Evolutionary conservation across 495 filamentous ascomycete genomes (phyloP).

Genomic region (Aspergillus olivimuriae): DNA sequence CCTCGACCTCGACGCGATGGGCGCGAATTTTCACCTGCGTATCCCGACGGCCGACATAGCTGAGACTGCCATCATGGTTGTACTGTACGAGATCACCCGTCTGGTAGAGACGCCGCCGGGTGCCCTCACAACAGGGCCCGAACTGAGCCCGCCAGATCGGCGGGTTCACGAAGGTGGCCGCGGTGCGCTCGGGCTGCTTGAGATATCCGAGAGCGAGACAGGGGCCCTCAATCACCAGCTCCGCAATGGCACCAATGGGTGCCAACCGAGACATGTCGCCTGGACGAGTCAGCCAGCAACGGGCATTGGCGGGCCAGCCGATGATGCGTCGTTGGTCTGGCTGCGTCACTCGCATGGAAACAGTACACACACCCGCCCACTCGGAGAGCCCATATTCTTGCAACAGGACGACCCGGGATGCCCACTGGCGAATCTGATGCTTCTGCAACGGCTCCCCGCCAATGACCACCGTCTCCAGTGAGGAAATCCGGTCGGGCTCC

Average conservation of each 20-base stretch:
- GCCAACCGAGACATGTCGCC: conserved; percentile 25
- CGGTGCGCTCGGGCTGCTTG: conserved; percentile 1
- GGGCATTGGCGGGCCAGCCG: background rate
- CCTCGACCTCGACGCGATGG: conserved; percentile 31
- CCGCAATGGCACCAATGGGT: conserved; percentile 38
- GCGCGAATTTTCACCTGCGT: conserved; percentile 26
- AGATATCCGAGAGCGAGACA: conserved; percentile 14
- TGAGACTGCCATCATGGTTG: conserved; percentile 8
- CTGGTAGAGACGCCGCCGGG: background rate
- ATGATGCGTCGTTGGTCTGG: background rate
- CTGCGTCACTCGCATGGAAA: background rate
- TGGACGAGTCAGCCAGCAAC: conserved; percentile 13
- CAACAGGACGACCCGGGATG: conserved; percentile 26
- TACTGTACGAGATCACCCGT: conserved; percentile 9
- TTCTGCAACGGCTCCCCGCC: conserved; percentile 27
- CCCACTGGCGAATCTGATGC: conserved; percentile 36
- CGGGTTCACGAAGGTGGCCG: background rate
- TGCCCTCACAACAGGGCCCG: too few relatives aligned
- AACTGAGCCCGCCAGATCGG: conserved; percentile 3
- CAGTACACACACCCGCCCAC: conserved; percentile 1
- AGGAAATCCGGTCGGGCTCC: conserved; percentile 22
- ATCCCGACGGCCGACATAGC: conserved; percentile 2
- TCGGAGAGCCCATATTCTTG: conserved; percentile 41
- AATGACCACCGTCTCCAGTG: conserved; percentile 2
- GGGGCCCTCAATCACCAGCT: conserved; percentile 31